Evolutionary conservation across 1,284 basidiomycete genomes (phyloP).

Genomic region (Boletus hoseneyae): DNA sequence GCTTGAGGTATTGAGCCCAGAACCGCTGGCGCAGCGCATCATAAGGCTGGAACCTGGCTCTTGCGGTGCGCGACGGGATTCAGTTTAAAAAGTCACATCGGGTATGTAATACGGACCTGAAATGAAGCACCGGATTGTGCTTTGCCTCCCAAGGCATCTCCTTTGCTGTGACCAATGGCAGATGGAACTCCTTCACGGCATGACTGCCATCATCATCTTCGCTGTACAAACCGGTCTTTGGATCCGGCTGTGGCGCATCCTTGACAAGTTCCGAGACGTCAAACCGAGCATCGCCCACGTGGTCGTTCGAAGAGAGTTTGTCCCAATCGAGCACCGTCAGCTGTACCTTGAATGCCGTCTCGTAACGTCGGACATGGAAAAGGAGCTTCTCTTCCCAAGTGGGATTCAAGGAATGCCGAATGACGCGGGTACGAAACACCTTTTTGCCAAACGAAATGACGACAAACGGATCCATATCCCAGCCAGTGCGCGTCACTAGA

Average conservation of each 20-base stretch:
- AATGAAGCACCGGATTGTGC: conserved; percentile 55
- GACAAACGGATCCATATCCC: conserved; percentile 98
- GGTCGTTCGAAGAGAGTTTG: conserved; percentile 86
- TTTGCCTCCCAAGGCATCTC: conserved; percentile 63
- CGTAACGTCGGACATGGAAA: conserved; percentile 91
- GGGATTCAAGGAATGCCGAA: conserved; percentile 86
- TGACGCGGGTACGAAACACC: conserved; percentile 90
- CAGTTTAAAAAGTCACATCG: background rate
- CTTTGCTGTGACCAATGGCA: conserved; percentile 53
- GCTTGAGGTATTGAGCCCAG: conserved; percentile 87
- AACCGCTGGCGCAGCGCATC: conserved; percentile 87
- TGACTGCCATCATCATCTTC: conserved; percentile 36
- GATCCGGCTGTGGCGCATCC: conserved; percentile 71
- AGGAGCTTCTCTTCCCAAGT: conserved; percentile 95
- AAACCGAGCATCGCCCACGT: conserved; percentile 75
- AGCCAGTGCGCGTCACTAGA: conserved; percentile 77
- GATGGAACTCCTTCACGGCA: conserved; percentile 66
- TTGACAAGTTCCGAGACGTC: conserved; percentile 70
- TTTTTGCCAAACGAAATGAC: conserved; percentile 97
- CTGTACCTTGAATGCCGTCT: conserved; percentile 74
- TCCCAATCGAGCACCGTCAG: conserved; percentile 93
- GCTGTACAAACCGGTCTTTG: conserved; percentile 70
- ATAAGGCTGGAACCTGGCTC: conserved; percentile 95
- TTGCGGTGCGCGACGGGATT: conserved; percentile 27
- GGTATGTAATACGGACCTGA: conserved; percentile 48